These are phyloP conservation scores for Leccinum subfulvum DNA, from an alignment of 1,284 basidiomycete species.

Conservation along the genomic window DNA sequence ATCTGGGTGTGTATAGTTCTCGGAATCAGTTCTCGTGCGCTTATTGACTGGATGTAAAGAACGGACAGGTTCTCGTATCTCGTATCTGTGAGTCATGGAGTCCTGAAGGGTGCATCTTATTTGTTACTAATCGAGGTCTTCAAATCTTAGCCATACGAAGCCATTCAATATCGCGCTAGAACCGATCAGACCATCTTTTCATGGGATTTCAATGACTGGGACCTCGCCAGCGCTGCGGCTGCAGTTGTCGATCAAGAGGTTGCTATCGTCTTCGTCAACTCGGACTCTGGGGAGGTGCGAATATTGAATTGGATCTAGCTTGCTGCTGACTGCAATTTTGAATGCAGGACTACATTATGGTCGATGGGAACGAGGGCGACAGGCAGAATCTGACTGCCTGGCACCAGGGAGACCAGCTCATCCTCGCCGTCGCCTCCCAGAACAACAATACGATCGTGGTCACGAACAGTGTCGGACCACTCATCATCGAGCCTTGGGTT, in stretches of 20 bases:
- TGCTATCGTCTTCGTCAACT: conserved; percentile 41
- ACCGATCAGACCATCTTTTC: conserved; percentile 36
- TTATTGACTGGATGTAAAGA: conserved; percentile 22
- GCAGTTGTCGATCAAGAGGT: conserved; percentile 30
- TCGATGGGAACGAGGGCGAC: conserved; percentile 47
- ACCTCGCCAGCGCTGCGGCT: conserved; percentile 29
- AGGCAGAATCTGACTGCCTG: conserved; percentile 57
- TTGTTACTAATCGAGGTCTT: not conserved
- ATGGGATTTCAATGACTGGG: conserved; percentile 38
- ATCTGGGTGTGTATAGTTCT: conserved; percentile 39
- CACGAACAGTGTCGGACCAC: conserved; percentile 52
- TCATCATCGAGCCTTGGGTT: conserved; percentile 52
- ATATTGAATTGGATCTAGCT: not conserved
- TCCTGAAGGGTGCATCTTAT: not conserved
- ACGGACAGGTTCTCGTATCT: conserved; percentile 39
- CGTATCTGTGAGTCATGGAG: conserved; percentile 31
- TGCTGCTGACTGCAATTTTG: conserved; percentile 7
- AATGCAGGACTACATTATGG: conserved; percentile 49
- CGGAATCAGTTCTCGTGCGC: not conserved
- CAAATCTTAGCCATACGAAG: conserved; percentile 36
- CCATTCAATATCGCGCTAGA: conserved; percentile 36
- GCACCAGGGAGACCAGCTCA: conserved; percentile 51
- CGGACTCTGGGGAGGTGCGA: conserved; percentile 41
- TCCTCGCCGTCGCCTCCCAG: conserved; percentile 34
- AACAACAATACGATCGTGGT: conserved; percentile 60